Conservation (phyloP, 371 early-diverging fungal species). For the Mortierella sp. region DNA sequence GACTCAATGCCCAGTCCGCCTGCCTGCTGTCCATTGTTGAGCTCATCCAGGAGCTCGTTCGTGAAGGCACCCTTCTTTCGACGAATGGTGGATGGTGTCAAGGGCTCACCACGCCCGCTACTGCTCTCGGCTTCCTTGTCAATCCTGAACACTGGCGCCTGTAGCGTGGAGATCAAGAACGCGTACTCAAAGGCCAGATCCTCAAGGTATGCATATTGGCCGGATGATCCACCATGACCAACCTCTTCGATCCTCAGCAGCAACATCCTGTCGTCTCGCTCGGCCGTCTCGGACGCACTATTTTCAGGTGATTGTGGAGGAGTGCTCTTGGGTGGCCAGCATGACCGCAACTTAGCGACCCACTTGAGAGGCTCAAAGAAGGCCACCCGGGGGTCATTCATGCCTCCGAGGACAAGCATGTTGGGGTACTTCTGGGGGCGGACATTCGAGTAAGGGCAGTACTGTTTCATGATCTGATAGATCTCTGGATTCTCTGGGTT, state of each 20-base stretch:
- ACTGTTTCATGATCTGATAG: constrained; percentile 62
- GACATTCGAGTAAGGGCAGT: constrained; percentile 63
- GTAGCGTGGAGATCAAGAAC: constrained; percentile 61
- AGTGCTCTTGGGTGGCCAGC: constrained; percentile 37
- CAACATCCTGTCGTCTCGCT: constrained; percentile 46
- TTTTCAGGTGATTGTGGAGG: background rate
- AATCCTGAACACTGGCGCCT: constrained; percentile 50
- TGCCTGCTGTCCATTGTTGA: constrained; percentile 15
- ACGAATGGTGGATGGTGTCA: constrained; percentile 36
- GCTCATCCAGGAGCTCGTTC: constrained; percentile 31
- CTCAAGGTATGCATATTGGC: constrained; percentile 69
- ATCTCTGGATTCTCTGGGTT: constrained; percentile 61
- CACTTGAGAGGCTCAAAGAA: constrained; percentile 73
- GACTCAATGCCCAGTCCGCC: constrained; percentile 23
- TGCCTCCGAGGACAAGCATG: constrained; percentile 70
- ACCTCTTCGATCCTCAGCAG: constrained; percentile 67
- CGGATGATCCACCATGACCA: constrained; percentile 71
- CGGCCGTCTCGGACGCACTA: background rate
- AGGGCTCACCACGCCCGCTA: background rate
- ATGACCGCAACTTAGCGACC: constrained; percentile 66
- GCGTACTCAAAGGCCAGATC: constrained; percentile 75
- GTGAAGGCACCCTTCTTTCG: constrained; percentile 35
- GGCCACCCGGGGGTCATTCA: constrained; percentile 77
- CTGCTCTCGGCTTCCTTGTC: constrained; percentile 30
- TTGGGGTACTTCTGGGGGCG: constrained; percentile 62